phyloP scores from a whole-genome alignment of 2,329 filamentous ascomycete species.

The Rutstroemia sp. region DNA sequence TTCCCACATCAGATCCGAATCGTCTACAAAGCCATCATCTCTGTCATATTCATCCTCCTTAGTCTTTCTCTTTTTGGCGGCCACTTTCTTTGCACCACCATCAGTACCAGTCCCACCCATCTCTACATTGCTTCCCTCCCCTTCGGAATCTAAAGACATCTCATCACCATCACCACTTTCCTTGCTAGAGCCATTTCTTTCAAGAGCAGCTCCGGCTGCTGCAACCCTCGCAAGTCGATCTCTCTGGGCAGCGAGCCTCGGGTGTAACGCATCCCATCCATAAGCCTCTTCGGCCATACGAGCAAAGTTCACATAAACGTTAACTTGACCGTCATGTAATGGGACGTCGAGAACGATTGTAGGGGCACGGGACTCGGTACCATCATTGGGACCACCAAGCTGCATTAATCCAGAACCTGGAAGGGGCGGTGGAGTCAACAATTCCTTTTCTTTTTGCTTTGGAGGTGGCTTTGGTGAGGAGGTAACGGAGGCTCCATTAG shows the following conservation, averaged over 20 bases:
- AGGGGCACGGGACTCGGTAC: conserved; percentile 53
- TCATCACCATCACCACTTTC: conserved; percentile 62
- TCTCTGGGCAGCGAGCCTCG: conserved; percentile 79
- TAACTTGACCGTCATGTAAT: conserved; percentile 65
- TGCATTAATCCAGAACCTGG: conserved; percentile 57
- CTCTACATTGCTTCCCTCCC: conserved; percentile 81
- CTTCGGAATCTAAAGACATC: conserved; percentile 67
- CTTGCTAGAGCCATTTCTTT: conserved; percentile 61
- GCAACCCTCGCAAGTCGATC: conserved; percentile 84
- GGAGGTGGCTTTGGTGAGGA: conserved; percentile 45
- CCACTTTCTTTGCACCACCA: conserved; percentile 50
- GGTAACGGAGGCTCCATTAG: conserved; percentile 39
- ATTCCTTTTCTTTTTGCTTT: conserved; percentile 36
- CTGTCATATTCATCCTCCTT: conserved; percentile 80
- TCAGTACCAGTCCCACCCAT: conserved; percentile 67
- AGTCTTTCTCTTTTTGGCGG: conserved; percentile 65
- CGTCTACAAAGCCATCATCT: conserved; percentile 80
- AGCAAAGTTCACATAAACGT: conserved; percentile 93
- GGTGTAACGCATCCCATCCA: conserved; percentile 89
- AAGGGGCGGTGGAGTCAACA: conserved; percentile 41
- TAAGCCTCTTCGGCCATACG: conserved; percentile 89
- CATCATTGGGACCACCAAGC: conserved; percentile 45
- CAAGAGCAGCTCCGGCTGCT: conserved; percentile 77
- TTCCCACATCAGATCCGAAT: conserved; percentile 92
- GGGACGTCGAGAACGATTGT: conserved; percentile 82